A percentile compares a stretch with the other conserved stretches of the same genome.
phyloP scores from a whole-genome alignment of 2,329 filamentous ascomycete species.

The Pseudocercospora pini-densiflorae region DNA sequence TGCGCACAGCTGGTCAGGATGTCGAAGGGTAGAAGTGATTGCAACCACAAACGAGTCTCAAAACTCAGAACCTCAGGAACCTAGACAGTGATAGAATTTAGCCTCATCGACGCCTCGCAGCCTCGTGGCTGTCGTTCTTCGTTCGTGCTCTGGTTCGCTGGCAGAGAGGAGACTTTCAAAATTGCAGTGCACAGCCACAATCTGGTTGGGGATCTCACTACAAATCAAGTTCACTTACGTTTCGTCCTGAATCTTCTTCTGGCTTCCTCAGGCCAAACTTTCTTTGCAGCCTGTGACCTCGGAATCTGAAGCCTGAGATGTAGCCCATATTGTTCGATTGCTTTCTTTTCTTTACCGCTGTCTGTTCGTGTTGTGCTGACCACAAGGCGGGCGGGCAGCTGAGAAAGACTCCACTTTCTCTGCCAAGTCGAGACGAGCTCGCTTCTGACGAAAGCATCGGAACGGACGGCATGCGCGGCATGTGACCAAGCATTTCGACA shows the following conservation, averaged over 20 bases:
- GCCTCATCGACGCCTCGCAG: background rate
- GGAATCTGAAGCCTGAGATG: slow-evolving; percentile 5
- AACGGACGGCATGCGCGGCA: background rate
- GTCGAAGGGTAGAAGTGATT: background rate
- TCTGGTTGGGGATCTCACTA: background rate
- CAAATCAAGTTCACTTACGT: background rate
- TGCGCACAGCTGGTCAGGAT: slow-evolving; percentile 3
- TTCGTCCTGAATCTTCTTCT: background rate
- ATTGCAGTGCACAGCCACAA: background rate
- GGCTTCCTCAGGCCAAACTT: slow-evolving; percentile 2
- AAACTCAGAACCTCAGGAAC: background rate
- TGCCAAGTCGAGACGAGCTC: background rate
- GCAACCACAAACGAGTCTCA: background rate
- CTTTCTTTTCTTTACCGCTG: background rate
- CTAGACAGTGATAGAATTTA: background rate
- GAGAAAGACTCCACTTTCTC: background rate
- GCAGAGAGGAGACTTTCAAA: background rate
- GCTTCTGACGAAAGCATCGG: background rate
- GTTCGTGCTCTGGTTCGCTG: background rate
- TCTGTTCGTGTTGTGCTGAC: background rate
- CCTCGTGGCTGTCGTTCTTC: background rate
- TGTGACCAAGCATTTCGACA: background rate
- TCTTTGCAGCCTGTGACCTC: background rate
- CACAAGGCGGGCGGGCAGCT: background rate
- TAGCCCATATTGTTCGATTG: background rate